Evolutionary conservation across 2,329 filamentous ascomycete species (phyloP), one percentile per base, ranked within the genome.

Genomic region (Fusarium begoniae): DNA sequence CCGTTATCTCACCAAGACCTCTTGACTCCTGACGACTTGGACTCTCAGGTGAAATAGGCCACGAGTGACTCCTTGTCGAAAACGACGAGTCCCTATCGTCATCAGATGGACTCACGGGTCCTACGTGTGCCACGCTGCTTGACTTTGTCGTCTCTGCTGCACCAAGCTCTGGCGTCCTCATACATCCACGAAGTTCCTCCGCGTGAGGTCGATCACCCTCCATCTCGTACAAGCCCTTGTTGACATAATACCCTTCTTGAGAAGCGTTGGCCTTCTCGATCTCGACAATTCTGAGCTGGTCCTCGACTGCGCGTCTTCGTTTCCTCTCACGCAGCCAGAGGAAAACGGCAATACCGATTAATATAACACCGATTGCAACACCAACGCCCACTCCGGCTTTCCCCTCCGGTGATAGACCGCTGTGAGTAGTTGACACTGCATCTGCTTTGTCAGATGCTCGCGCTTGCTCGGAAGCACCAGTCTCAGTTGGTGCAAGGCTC

Each of bases 241-340:
- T 63, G 5, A 54, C 44, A 32, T 44, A 63, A 40, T 63, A 26
- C 5, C 32, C 40, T 14, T 58, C 26, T 6, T 64, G 47, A 1
- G 55, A 24, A 9, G 44, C 30, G 18, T 30, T 44, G 14, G 58
- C 35, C 8, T 64, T 57, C 17, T 56, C 57, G 4, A 53, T 57
- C 38, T 73, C 57, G 3, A 58, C 55, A 26, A 65, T 51, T 18
- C 30, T 43, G 5, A 78, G 67, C 28, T 74, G 38, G 6, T 63
- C 54, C 45, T 78, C 69, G 8, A 73, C 40, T 14, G 38, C 35
- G 12, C 43, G 66, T 66, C 76, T 64, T 59, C 56, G 64, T n/a
- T 59, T 67, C 22, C 76, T 69, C 45, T 78, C 76, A 15, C 75
- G 68, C 18, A 77, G 37, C 76, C 76, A 78, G 9, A 78, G 32